Evolutionary conservation across 192 early-diverging fungal genomes (phyloP).

Genomic region (Backusella psychrophila): DNA sequence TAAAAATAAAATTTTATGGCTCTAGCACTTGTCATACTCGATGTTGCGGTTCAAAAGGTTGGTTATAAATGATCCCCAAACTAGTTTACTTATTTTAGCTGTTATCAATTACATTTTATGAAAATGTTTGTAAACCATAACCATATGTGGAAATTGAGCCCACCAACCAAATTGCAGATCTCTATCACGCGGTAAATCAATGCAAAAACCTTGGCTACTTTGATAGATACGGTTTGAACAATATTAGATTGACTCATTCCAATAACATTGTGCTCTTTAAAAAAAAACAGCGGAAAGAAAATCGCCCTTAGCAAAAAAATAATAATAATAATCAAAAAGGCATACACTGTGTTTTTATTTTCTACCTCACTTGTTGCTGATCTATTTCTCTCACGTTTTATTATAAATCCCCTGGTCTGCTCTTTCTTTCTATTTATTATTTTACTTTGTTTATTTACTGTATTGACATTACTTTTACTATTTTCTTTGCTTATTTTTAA

Average conservation of each 20-base stretch:
- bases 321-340: background rate
- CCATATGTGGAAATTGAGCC: background rate
- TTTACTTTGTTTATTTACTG: background rate
- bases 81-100: background rate
- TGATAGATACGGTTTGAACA: background rate
- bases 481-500: background rate
- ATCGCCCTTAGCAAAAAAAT: background rate
- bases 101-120: background rate
- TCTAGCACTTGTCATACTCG: background rate
- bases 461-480: background rate
- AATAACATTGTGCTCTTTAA: background rate
- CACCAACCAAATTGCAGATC: conserved; percentile 6
- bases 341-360: conserved; percentile 2
- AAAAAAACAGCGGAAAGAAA: background rate
- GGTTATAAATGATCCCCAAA: background rate
- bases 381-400: background rate
- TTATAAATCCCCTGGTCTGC: background rate
- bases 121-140: background rate
- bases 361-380: background rate
- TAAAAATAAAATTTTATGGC: background rate
- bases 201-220: background rate
- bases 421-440: conserved; percentile 14
- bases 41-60: background rate
- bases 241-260: conserved; percentile 6
- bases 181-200: background rate